These are phyloP conservation scores for Neocucurbitaria cava DNA, from an alignment of 2,329 filamentous ascomycete species.

Conservation along the genomic window DNA sequence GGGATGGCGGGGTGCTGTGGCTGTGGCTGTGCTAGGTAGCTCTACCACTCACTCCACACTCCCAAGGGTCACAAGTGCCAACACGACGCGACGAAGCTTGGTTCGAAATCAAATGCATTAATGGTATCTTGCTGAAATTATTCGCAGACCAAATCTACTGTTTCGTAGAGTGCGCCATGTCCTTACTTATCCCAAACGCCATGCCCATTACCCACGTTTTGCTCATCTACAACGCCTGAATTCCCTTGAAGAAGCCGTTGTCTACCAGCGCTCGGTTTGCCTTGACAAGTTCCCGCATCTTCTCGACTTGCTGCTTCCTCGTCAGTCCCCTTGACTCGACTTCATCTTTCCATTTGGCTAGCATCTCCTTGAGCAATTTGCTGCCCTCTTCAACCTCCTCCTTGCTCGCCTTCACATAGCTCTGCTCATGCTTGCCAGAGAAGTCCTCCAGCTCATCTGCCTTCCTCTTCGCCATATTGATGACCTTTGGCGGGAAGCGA, in stretches of 20 bases:
- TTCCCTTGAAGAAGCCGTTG: constrained; percentile 72
- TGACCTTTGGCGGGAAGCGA: constrained; percentile 93
- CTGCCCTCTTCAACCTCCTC: constrained; percentile 91
- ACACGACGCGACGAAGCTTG: background rate
- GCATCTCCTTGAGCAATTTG: constrained; percentile 79
- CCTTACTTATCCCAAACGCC: background rate
- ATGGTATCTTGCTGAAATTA: background rate
- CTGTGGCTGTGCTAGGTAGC: background rate
- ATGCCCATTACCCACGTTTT: background rate
- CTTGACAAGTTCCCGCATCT: constrained; percentile 80
- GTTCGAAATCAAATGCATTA: background rate
- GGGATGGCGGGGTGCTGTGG: background rate
- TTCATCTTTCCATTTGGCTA: constrained; percentile 83
- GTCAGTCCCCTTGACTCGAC: constrained; percentile 65
- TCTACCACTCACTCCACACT: background rate
- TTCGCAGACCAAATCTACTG: background rate
- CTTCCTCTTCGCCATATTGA: constrained; percentile 99
- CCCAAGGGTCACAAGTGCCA: background rate
- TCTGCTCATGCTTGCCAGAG: constrained; percentile 73
- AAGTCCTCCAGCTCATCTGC: constrained; percentile 98
- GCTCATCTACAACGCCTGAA: constrained; percentile 53
- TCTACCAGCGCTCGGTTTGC: constrained; percentile 69
- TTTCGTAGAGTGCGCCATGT: background rate
- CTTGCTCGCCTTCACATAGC: constrained; percentile 61
- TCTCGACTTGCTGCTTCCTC: constrained; percentile 74